Evolutionary conservation across 2,329 filamentous ascomycete species (phyloP).

Genomic region (Fusarium heterosporum): DNA sequence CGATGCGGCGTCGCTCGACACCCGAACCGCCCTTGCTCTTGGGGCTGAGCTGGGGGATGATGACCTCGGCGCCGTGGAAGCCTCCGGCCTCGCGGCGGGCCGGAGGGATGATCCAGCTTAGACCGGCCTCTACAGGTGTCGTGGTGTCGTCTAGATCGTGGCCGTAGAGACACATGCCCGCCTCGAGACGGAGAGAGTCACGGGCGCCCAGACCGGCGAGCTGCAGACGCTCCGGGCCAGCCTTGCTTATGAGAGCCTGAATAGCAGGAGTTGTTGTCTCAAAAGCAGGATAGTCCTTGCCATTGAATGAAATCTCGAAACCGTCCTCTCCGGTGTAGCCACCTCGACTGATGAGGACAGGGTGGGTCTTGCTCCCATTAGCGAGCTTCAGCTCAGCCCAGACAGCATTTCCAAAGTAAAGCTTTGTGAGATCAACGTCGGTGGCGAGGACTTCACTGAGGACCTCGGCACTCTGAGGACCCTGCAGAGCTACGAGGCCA

Average conservation of each 20-base stretch:
- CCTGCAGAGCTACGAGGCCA: slow-evolving; percentile 90
- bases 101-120: slow-evolving; percentile 86
- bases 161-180: slow-evolving; percentile 99
- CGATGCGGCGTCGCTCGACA: slow-evolving; percentile 79
- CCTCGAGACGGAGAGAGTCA: slow-evolving; percentile 92
- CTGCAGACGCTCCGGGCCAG: slow-evolving; percentile 72
- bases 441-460: slow-evolving; percentile 71
- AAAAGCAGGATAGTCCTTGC: slow-evolving; percentile 55
- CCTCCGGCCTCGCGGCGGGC: slow-evolving; percentile 73
- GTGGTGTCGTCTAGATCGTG: slow-evolving; percentile 89
- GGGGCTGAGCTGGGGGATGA: slow-evolving; percentile 80
- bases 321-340: slow-evolving; percentile 99
- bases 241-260: slow-evolving; percentile 74
- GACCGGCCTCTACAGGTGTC: slow-evolving; percentile 68
- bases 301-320: slow-evolving; percentile 88
- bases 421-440: slow-evolving; percentile 68
- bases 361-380: slow-evolving; percentile 58
- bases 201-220: slow-evolving; percentile 90
- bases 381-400: slow-evolving; percentile 73
- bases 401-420: slow-evolving; percentile 85
- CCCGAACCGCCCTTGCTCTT: slow-evolving; percentile 78
- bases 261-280: slow-evolving; percentile 66
- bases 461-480: slow-evolving; percentile 78
- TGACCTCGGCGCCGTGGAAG: slow-evolving; percentile 87
- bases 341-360: slow-evolving; percentile 79